These are phyloP conservation scores for Geranomyces michiganensis DNA, from an alignment of 192 early-diverging fungal species.

Conservation along the genomic window DNA sequence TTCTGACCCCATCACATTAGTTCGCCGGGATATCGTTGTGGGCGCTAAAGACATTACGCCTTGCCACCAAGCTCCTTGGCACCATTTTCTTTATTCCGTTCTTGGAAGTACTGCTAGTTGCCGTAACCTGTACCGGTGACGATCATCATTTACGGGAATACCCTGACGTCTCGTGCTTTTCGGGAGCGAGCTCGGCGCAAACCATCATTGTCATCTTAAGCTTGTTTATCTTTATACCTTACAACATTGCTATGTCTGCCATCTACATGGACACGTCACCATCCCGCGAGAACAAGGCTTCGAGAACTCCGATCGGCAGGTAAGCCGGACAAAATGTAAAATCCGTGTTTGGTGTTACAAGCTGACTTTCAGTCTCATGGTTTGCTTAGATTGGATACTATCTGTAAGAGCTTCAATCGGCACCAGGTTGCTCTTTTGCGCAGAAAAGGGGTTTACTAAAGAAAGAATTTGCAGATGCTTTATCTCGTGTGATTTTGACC, in stretches of 20 bases:
- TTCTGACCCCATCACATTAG: constrained; percentile 13
- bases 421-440: background rate
- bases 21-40: constrained; percentile 29
- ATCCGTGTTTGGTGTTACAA: background rate
- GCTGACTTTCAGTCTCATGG: background rate
- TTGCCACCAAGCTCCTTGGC: constrained; percentile 27
- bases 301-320: constrained; percentile 27
- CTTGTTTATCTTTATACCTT: constrained; percentile 24
- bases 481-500: constrained; percentile 8
- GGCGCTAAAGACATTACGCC: constrained; percentile 31
- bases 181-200: constrained; percentile 4
- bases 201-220: constrained; percentile 22
- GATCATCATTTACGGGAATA: constrained; percentile 8
- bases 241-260: constrained; percentile 25
- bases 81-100: constrained; percentile 32
- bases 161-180: constrained; percentile 25
- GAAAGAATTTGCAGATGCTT: constrained; percentile 1
- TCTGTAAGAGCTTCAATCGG: constrained; percentile 17
- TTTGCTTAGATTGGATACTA: constrained; percentile 9
- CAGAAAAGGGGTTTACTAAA: background rate
- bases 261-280: constrained; percentile 29
- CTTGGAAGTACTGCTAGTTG: constrained; percentile 30
- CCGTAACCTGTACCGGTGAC: constrained; percentile 18
- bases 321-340: background rate
- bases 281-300: background rate